Evolutionary conservation across 1,284 basidiomycete species (phyloP).

Genomic region (Mycosarcoma mackinlayi): DNA sequence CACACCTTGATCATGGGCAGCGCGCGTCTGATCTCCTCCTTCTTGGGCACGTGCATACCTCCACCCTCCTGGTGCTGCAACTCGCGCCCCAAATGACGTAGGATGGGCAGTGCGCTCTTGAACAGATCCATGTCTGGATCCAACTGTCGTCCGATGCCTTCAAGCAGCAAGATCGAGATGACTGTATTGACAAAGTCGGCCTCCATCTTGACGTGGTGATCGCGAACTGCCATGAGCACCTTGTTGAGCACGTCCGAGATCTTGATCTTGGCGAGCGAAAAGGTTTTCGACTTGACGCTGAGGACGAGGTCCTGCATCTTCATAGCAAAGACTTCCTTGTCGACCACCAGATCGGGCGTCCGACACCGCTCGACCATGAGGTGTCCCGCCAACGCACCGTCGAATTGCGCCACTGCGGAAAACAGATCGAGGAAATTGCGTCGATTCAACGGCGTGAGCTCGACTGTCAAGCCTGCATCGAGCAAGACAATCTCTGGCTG

Average conservation of each 20-base stretch:
- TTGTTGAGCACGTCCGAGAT: slow-evolving; percentile 92
- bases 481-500: slow-evolving; percentile 95
- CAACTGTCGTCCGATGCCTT: slow-evolving; percentile 93
- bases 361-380: slow-evolving; percentile 96
- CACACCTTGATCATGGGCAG: slow-evolving; percentile 63
- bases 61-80: slow-evolving; percentile 37
- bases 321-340: slow-evolving; percentile 92
- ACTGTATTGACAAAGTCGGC: slow-evolving; percentile 99
- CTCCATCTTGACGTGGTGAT: slow-evolving; percentile 98
- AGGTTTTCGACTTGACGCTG: slow-evolving; percentile 93
- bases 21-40: slow-evolving; percentile 34
- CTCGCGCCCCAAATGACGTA: slow-evolving; percentile 58
- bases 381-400: slow-evolving; percentile 91
- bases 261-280: slow-evolving; percentile 93
- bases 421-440: slow-evolving; percentile 97
- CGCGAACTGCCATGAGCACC: slow-evolving; percentile 85
- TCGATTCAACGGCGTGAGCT: slow-evolving; percentile 82
- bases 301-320: slow-evolving; percentile 97
- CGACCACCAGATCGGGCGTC: slow-evolving; percentile 88
- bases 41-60: slow-evolving; percentile 33
- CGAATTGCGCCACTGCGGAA: slow-evolving; percentile 92
- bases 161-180: slow-evolving; percentile 89
- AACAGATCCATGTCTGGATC: slow-evolving; percentile 84
- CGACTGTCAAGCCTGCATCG: slow-evolving; percentile 93
- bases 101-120: slow-evolving; percentile 63